Evolutionary conservation across 805 yeast species (phyloP).

Genomic region (Ogataea nonfermentans): DNA sequence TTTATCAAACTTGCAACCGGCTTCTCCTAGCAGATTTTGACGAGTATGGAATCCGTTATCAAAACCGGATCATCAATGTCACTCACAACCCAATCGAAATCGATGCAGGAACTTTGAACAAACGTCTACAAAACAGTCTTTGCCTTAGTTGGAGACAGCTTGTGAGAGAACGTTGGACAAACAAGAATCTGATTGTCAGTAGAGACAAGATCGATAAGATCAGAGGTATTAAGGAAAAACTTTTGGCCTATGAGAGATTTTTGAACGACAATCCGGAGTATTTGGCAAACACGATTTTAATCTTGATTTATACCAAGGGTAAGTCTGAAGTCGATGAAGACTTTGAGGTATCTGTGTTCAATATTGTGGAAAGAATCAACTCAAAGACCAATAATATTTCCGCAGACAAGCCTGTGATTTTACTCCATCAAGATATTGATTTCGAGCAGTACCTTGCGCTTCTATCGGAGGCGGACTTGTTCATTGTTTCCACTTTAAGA

Average conservation of each 20-base stretch:
- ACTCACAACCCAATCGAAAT: conserved; percentile 75
- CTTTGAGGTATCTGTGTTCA: conserved; percentile 69
- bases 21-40: conserved; percentile 80
- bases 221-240: conserved; percentile 84
- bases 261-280: conserved; percentile 69
- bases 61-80: conserved; percentile 55
- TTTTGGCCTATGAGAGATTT: conserved; percentile 82
- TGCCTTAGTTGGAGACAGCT: conserved; percentile 65
- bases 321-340: conserved; percentile 50
- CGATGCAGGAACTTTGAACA: conserved; percentile 57
- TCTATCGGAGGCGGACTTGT: conserved; percentile 79
- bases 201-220: conserved; percentile 87
- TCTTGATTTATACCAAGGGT: conserved; percentile 76
- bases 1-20: conserved; percentile 84
- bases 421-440: conserved; percentile 83
- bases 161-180: conserved; percentile 77
- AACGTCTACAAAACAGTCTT: conserved; percentile 40
- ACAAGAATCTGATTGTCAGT: conserved; percentile 70
- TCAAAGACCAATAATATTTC: conserved; percentile 71
- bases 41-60: conserved; percentile 55
- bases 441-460: conserved; percentile 88
- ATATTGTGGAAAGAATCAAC: conserved; percentile 83
- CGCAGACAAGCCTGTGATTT: conserved; percentile 76
- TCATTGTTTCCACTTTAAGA: conserved; percentile 86
- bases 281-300: conserved; percentile 65